phyloP scores from a whole-genome alignment of 116 monocot genomes.

The Papilionanthe hybrid region DNA sequence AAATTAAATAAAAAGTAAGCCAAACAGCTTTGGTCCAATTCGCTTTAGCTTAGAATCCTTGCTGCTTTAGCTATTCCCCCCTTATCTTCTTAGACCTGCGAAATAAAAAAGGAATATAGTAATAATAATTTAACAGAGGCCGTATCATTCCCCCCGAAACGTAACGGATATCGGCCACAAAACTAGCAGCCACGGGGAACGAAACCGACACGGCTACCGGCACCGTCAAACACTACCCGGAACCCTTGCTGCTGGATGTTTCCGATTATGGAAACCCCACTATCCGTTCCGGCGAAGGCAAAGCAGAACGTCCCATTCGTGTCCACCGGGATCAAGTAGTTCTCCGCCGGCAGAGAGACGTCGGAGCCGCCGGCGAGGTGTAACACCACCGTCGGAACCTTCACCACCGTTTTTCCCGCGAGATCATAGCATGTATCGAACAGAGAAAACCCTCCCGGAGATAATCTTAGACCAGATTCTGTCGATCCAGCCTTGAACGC shows the following conservation, averaged over 20 bases:
- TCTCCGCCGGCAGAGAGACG: constrained; percentile 76
- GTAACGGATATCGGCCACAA: no score
- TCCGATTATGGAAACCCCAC: constrained; percentile 80
- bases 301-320: constrained; percentile 77
- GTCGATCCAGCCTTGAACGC: constrained; percentile 60
- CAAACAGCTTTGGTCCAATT: no score
- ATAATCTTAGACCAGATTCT: constrained; percentile 33
- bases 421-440: constrained; percentile 94
- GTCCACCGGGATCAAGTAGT: constrained; percentile 86
- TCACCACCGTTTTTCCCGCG: constrained; percentile 57
- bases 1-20: no score
- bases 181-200: constrained; percentile 46
- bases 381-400: constrained; percentile 78
- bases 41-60: no score
- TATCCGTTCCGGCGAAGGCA: constrained; percentile 83
- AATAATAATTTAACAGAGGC: no score
- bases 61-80: no score
- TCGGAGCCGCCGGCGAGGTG: constrained; percentile 54
- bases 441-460: constrained; percentile 65
- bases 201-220: constrained; percentile 42
- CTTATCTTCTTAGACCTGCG: no score
- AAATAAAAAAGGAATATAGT: no score
- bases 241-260: constrained; percentile 98
- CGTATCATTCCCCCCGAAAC: no score
- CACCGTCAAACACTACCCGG: constrained; percentile 73